Percentiles rank a stretch among this genome's conserved stretches.
Conservation (phyloP, 352 stramenopile species). For the Lagenidium giganteum region DNA sequence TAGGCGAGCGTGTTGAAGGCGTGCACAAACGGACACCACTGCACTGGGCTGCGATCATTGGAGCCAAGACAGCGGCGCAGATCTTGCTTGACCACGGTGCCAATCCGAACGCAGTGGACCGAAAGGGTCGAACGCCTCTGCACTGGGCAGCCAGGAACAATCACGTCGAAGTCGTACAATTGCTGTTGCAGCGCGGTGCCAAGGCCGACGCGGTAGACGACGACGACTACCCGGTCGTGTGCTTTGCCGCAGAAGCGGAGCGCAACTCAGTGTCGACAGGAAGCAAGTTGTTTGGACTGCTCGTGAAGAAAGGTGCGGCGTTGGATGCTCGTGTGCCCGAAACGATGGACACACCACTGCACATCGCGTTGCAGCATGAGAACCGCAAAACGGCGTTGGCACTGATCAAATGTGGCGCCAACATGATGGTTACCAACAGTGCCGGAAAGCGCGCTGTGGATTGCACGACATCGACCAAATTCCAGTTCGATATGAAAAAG, state of each 20-base stretch:
- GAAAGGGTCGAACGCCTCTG: slow-evolving; percentile 56
- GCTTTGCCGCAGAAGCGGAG: slow-evolving; percentile 58
- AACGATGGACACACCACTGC: slow-evolving; percentile 61
- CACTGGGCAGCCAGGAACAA: slow-evolving; percentile 78
- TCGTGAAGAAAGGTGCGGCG: slow-evolving; percentile 37
- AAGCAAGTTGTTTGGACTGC: no score
- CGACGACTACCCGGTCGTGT: slow-evolving; percentile 46
- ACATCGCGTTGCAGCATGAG: slow-evolving; percentile 66
- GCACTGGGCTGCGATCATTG: slow-evolving; percentile 68
- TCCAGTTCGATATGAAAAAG: slow-evolving; percentile 76
- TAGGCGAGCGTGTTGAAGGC: slow-evolving; percentile 56
- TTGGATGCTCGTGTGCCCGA: slow-evolving; percentile 29
- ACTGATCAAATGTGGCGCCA: slow-evolving; percentile 65
- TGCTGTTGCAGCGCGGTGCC: slow-evolving; percentile 41
- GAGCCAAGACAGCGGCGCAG: slow-evolving; percentile 25
- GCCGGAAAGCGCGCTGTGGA: slow-evolving; percentile 64
- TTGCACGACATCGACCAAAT: slow-evolving; percentile 71
- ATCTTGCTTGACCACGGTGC: slow-evolving; percentile 39
- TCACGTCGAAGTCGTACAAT: slow-evolving; percentile 35
- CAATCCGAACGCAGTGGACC: slow-evolving; percentile 50
- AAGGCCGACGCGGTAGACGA: slow-evolving; percentile 40
- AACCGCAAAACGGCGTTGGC: slow-evolving; percentile 61
- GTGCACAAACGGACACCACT: slow-evolving; percentile 62
- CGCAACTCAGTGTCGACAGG: no score
- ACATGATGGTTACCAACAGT: slow-evolving; percentile 64